These are phyloP conservation scores for Chaetothyriales sp. DNA, from an alignment of 2,329 filamentous ascomycete genomes.

Conservation along the genomic window DNA sequence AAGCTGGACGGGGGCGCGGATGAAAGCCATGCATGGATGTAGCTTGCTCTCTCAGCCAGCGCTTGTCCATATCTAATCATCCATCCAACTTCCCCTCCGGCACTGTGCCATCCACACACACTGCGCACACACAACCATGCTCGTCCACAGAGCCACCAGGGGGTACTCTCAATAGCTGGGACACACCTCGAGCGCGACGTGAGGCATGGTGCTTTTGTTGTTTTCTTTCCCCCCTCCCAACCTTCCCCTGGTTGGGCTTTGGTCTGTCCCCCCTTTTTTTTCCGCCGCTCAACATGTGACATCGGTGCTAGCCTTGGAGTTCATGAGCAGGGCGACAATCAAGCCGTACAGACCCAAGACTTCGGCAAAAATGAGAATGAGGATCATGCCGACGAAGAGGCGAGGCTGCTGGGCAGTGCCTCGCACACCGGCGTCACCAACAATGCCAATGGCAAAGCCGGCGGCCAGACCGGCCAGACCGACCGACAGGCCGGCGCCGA, in stretches of 20 bases:
- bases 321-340: conserved; percentile 98
- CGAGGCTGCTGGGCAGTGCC: conserved; percentile 38
- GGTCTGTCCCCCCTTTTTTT: background rate
- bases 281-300: conserved; percentile 44
- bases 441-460: conserved; percentile 73
- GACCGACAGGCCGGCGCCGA: conserved; percentile 68
- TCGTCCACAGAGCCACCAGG: background rate
- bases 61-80: background rate
- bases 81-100: too few species aligned
- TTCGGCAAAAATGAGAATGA: conserved; percentile 99
- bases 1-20: background rate
- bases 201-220: background rate
- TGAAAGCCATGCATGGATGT: conserved; percentile 1
- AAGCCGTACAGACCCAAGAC: conserved; percentile 98
- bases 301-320: conserved; percentile 68
- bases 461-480: conserved; percentile 71
- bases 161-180: too few species aligned
- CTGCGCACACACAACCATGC: too few species aligned
- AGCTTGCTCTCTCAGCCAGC: conserved; percentile 1
- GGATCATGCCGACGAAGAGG: conserved; percentile 76
- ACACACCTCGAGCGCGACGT: background rate
- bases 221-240: background rate
- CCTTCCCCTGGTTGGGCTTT: background rate
- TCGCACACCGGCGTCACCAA: conserved; percentile 43
- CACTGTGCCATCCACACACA: background rate